Base-by-base conservation (phyloP, 371 early-diverging fungal species). In the Mucor sp. region DNA sequence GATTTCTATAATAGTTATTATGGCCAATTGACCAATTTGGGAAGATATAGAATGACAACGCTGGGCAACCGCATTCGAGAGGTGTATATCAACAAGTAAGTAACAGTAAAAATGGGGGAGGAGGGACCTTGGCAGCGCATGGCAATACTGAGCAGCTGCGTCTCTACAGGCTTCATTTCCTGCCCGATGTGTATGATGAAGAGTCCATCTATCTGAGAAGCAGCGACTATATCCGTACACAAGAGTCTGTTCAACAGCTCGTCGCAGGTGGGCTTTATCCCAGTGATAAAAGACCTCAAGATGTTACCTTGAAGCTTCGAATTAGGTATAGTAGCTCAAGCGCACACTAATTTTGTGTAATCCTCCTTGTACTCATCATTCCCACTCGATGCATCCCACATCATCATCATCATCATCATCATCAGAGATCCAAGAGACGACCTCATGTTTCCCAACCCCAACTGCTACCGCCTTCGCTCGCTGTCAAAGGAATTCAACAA, bases 21-120 rank as follows among this genome's bases (percentile, higher is more conserved):
- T 69, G 93, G 94, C 9, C 94, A 94, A 71, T 80, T 94, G 62
- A 94, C 93, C 7, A 90, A 91, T 66, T 63, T 83, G 6, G 94
- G 94, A 27, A 89, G 93, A 65, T 56, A 71, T 12, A 85, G 83
- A 65, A 81, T 93, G 87, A 68, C 79, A 2, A 48, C 62, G 0
- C 64, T 90, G 15, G 94, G 94, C 28, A 70, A 69, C 14, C 77
- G 81, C 32, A 69, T 94, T 58, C 79, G 93, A 28, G 78, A 80
- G 19, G 82, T 89, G 25, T 94, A 94, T 73, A 76, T 88, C 19
- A 82, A 90, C 53, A 70, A 80, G 73, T 84, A 84, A 63, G 32
- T 71, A 68, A 1, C 67, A 19, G 30, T 6, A 30, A 6, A n/a
- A 30, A 30, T 6, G 30, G 30, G 30, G 6, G 30, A 30, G 6